phyloP scores from a whole-genome alignment of 352 stramenopile species.

The Thraustochytrium sp. region DNA sequence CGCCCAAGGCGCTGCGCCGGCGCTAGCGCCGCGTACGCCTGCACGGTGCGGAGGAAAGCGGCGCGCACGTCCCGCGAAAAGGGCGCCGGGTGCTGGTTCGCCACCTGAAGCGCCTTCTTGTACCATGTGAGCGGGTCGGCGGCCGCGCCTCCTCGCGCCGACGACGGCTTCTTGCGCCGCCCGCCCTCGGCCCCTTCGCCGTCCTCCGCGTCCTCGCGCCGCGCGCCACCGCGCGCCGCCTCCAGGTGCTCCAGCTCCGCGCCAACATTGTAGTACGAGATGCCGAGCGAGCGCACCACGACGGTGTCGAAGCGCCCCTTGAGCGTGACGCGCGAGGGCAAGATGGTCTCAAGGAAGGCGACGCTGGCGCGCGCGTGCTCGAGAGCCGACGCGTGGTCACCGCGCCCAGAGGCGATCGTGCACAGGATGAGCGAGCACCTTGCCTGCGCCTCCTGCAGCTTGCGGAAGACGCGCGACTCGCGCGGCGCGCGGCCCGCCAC shows the following conservation, averaged over 20 bases:
- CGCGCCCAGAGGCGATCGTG: background rate
- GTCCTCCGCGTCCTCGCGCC: too few relatives aligned
- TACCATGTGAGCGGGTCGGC: background rate
- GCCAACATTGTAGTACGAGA: slow-evolving; percentile 16
- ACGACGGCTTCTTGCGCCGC: too few relatives aligned
- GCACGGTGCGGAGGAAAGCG: background rate
- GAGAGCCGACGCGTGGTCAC: background rate
- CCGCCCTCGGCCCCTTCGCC: too few relatives aligned
- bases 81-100: background rate
- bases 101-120: background rate
- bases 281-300: slow-evolving; percentile 8
- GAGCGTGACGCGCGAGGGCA: background rate
- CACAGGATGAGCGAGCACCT: background rate
- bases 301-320: background rate
- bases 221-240: too few relatives aligned
- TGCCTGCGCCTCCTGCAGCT: background rate
- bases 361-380: background rate
- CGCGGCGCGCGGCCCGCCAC: background rate
- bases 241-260: slow-evolving; percentile 4
- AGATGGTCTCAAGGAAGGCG: background rate
- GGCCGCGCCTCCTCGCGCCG: too few relatives aligned
- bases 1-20: too few relatives aligned
- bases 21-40: background rate
- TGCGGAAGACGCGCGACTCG: background rate
- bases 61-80: background rate